These are phyloP conservation scores for Neonectria hederae DNA, from an alignment of 2,329 filamentous ascomycete species.

Conservation along the genomic window DNA sequence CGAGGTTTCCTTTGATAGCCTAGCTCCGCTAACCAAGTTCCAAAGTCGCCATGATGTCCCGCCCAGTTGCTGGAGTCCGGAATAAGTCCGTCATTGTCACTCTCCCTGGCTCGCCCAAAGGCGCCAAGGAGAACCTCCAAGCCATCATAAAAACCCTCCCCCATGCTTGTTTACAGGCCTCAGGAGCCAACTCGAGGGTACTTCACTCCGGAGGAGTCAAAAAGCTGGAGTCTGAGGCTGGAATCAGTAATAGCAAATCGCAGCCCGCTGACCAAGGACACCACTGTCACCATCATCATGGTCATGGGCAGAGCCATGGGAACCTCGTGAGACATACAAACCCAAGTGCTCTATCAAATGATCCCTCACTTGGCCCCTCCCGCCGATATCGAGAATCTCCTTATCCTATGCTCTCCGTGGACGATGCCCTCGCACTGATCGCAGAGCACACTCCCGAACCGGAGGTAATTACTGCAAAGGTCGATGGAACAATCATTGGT, in stretches of 20 bases:
- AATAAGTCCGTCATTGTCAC: conserved; percentile 86
- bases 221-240: conserved; percentile 86
- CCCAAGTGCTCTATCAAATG: conserved; percentile 68
- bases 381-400: conserved; percentile 85
- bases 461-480: conserved; percentile 63
- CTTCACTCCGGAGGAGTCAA: conserved; percentile 84
- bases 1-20: too few species aligned
- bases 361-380: conserved; percentile 68
- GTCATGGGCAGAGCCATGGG: conserved; percentile 65
- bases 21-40: conserved; percentile 37
- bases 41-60: conserved; percentile 93
- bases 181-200: conserved; percentile 80
- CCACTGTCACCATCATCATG: conserved; percentile 65
- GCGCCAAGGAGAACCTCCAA: conserved; percentile 91
- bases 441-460: conserved; percentile 75
- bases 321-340: conserved; percentile 78
- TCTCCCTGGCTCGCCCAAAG: conserved; percentile 93
- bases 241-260: conserved; percentile 56
- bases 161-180: conserved; percentile 91
- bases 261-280: conserved; percentile 53
- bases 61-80: conserved; percentile 88
- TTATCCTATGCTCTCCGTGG: conserved; percentile 89
- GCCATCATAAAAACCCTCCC: conserved; percentile 89
- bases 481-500: conserved; percentile 75
- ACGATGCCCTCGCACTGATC: conserved; percentile 80